Conservation (phyloP, 768 basidiomycete genomes). For the Hericium erinaceus region DNA sequence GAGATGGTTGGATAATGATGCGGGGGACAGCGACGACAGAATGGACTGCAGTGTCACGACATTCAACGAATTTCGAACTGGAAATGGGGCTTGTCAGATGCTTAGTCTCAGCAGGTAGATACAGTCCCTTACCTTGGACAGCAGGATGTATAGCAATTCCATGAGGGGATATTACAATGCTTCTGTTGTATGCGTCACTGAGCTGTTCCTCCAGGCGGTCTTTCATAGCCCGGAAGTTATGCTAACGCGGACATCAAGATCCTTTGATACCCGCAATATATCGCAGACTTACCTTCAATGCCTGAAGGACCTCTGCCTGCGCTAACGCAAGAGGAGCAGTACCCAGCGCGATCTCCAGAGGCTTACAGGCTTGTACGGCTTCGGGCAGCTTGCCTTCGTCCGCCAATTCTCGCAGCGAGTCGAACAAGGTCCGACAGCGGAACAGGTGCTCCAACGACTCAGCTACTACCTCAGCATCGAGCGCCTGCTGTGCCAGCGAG, state of each 20-base stretch:
- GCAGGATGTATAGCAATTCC: constrained; percentile 41
- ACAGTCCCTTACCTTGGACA: constrained; percentile 32
- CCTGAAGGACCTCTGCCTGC: constrained; percentile 40
- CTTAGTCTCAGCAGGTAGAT: neutral
- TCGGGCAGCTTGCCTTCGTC: constrained; percentile 54
- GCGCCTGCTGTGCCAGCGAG: constrained; percentile 49
- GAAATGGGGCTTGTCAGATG: neutral
- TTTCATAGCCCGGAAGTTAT: constrained; percentile 41
- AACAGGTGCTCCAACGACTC: constrained; percentile 48
- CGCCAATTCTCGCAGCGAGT: constrained; percentile 35
- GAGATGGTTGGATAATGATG: constrained; percentile 47
- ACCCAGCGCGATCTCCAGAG: constrained; percentile 36
- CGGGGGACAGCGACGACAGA: constrained; percentile 47
- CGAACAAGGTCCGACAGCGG: constrained; percentile 39
- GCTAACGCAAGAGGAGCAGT: constrained; percentile 41
- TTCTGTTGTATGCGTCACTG: constrained; percentile 54
- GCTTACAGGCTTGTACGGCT: constrained; percentile 38
- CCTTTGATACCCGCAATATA: constrained; percentile 2
- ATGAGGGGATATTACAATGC: constrained; percentile 41
- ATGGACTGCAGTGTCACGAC: constrained; percentile 43
- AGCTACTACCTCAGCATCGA: constrained; percentile 42
- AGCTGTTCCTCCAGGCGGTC: constrained; percentile 65
- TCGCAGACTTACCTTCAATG: constrained; percentile 45
- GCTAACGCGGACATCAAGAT: constrained; percentile 26
- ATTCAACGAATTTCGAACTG: constrained; percentile 51